These are phyloP conservation scores for Blastocystis sp. DNA, from an alignment of 352 stramenopile genomes.

Conservation along the genomic window DNA sequence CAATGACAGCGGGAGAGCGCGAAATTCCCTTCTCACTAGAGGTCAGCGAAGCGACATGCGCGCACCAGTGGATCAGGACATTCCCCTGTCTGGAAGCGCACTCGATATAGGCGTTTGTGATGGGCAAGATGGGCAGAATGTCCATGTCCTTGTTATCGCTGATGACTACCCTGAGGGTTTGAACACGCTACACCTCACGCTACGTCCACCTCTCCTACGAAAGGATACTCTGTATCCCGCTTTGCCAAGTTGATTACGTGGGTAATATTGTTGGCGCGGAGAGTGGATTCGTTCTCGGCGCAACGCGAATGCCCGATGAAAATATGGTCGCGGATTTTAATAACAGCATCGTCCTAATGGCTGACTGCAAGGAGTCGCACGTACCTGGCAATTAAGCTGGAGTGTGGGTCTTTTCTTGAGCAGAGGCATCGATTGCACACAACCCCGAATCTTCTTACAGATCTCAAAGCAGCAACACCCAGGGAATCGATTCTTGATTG, in stretches of 20 bases:
- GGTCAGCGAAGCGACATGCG: too few relatives aligned
- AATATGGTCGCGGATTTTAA: neutral
- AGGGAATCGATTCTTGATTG: neutral
- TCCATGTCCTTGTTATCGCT: neutral
- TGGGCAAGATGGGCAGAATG: neutral
- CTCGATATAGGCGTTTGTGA: conserved; percentile 36
- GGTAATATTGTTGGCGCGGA: neutral
- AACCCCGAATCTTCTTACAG: neutral
- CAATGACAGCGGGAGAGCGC: conserved; percentile 40
- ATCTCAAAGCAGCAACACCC: neutral
- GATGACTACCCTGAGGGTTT: conserved; percentile 7
- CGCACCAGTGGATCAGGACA: conserved; percentile 36
- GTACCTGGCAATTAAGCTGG: neutral
- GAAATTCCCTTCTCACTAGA: neutral
- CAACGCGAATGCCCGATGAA: neutral
- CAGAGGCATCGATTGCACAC: neutral
- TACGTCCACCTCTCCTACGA: neutral
- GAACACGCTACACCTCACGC: neutral
- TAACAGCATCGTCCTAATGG: neutral
- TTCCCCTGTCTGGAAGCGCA: neutral
- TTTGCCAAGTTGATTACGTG: conserved; percentile 32
- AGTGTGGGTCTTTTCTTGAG: neutral
- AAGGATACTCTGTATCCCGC: neutral
- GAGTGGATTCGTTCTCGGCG: neutral
- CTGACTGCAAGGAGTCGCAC: too few relatives aligned